A percentile compares a stretch with the other conserved stretches of the same genome.
Conservation (phyloP, 305 asterid species). For the Stenogyne calaminthoides region DNA sequence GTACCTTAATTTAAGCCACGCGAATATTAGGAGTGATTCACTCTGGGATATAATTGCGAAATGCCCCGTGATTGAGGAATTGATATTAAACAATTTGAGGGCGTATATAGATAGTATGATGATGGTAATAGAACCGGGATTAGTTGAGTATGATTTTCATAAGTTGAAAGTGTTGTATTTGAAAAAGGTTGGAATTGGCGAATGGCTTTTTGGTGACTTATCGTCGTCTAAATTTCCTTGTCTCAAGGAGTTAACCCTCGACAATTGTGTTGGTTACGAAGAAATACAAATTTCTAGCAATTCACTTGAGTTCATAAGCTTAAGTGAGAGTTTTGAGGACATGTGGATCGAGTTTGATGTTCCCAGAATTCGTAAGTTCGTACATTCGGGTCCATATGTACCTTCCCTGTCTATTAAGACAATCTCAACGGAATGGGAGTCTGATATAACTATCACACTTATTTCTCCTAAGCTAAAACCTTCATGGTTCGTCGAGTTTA, state of each 20-base stretch:
- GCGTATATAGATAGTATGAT: background rate
- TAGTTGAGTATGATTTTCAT: background rate
- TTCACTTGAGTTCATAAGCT: constrained; percentile 14
- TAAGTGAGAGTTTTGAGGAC: no score
- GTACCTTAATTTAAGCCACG: background rate
- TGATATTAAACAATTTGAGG: background rate
- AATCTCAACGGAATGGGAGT: no score
- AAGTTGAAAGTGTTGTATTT: background rate
- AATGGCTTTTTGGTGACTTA: background rate
- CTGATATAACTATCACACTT: no score
- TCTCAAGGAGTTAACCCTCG: constrained; percentile 14
- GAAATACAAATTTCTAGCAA: no score
- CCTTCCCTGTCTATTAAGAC: no score
- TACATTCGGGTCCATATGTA: no score
- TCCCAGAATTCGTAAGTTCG: no score
- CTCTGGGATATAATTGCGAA: no score
- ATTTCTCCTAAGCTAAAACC: no score
- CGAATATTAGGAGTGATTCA: background rate
- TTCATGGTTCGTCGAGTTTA: background rate
- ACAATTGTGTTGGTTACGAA: background rate
- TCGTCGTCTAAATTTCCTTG: constrained; percentile 24
- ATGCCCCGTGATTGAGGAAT: constrained; percentile 25
- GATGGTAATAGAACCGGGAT: background rate
- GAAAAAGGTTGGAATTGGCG: background rate
- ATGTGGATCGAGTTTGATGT: no score